Percentiles rank a stretch among this genome's conserved stretches.
phyloP scores from a whole-genome alignment of 148 eudicot species.

The Vaccinium corymbosum region DNA sequence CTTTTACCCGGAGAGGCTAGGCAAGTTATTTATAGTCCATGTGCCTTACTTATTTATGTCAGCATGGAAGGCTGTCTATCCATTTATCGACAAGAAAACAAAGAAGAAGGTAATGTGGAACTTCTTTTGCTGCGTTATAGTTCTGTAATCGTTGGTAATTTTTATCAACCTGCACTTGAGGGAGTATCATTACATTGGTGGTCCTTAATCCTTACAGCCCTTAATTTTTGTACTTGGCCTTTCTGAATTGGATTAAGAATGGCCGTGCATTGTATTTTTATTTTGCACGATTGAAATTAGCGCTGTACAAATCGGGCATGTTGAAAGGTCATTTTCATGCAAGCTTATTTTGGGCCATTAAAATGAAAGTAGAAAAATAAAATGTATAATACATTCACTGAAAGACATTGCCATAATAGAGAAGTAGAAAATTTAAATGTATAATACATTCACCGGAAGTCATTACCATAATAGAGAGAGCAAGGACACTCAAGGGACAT shows the following conservation, averaged over 20 bases:
- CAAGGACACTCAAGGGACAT: neutral
- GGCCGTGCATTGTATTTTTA: neutral
- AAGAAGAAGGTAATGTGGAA: conserved; percentile 41
- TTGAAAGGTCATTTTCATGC: neutral
- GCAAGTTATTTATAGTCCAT: conserved; percentile 42
- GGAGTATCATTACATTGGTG: neutral
- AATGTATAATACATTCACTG: too few species aligned
- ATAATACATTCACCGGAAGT: too few species aligned
- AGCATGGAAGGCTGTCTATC: conserved; percentile 56
- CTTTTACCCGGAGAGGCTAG: conserved; percentile 58
- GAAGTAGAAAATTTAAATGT: neutral
- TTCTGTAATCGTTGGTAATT: neutral
- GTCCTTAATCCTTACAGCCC: neutral
- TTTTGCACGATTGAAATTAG: neutral
- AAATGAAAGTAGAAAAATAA: neutral
- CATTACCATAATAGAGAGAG: neutral
- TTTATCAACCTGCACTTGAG: neutral
- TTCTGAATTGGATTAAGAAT: neutral
- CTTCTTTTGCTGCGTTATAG: neutral
- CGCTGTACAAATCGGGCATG: neutral
- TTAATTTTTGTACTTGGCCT: neutral
- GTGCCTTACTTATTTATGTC: conserved; percentile 53
- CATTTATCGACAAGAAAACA: conserved; percentile 54
- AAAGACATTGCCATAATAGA: neutral
- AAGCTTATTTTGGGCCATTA: neutral